Base-by-base conservation (phyloP, 495 filamentous ascomycete genomes). In the Echria macrotheca region DNA sequence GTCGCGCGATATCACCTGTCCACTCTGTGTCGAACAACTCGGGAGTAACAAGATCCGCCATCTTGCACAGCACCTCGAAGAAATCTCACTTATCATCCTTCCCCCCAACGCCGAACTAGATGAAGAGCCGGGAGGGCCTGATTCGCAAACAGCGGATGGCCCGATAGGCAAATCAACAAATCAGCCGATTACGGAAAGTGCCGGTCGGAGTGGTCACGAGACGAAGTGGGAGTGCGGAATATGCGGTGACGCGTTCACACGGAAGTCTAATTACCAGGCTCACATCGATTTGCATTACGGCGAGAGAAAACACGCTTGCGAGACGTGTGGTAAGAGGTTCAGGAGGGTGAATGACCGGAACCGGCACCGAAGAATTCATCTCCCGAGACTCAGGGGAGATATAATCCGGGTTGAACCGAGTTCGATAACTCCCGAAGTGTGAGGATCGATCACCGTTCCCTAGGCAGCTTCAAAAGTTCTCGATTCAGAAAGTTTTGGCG, bases 61-160 rank as follows among this genome's bases (percentile, higher is more conserved):
- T 36, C 19, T 36, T 4, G 44, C 29, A 1, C 11, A 24, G 4
- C 44, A 47, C n/a, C 44, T 47, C 14, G 29, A 36, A 24, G 44
- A 47, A 9, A 47, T 47, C 12, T 36, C 44, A 2, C 32, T 47
- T 9, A 36, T 18, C 18, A 36, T 47, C 24, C 3, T 47, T 4
- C 29, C 44, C 2, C 19, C 44, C 28, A 36, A 22, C 44, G 28
- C 24, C 8, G 4, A 23, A 22, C 22, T 10, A 15, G 40, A 44
- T 7, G 24, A 28, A 5, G 33, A 31, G n/a, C n/a, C n/a, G n/a
- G n/a, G n/a, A n/a, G n/a, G n/a, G n/a, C n/a, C n/a, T n/a, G n/a
- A n/a, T n/a, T n/a, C n/a, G n/a, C n/a, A n/a, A n/a, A n/a, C n/a
- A n/a, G n/a, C n/a, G n/a, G n/a, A n/a, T n/a, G n/a, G n/a, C n/a